phyloP scores from a whole-genome alignment of 2,329 filamentous ascomycete genomes.

The Aspergillus sclerotialis region DNA sequence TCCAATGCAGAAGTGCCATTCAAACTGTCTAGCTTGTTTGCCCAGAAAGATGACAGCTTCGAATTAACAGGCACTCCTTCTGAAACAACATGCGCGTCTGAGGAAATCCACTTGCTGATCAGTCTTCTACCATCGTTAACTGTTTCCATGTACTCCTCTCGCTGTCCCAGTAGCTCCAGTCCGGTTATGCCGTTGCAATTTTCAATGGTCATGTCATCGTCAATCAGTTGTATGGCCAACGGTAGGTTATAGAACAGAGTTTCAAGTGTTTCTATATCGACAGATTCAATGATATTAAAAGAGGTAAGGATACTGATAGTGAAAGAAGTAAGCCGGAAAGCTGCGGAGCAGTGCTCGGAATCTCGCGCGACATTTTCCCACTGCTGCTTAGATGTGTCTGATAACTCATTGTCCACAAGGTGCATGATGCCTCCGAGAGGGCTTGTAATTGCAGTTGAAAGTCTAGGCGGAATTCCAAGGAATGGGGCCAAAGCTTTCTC shows the following conservation, averaged over 20 bases:
- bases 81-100: constrained; percentile 10
- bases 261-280: constrained; percentile 27
- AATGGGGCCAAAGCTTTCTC: constrained; percentile 53
- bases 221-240: constrained; percentile 49
- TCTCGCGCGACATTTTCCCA: constrained; percentile 49
- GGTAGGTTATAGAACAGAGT: constrained; percentile 46
- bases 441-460: constrained; percentile 67
- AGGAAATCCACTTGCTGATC: constrained; percentile 38
- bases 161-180: constrained; percentile 40
- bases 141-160: constrained; percentile 47
- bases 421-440: constrained; percentile 64
- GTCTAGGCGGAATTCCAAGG: constrained; percentile 31
- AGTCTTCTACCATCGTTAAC: constrained; percentile 45
- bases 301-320: constrained; percentile 51
- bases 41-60: constrained; percentile 25
- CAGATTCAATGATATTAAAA: constrained; percentile 25
- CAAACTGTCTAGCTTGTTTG: constrained; percentile 25
- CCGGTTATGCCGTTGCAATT: constrained; percentile 50
- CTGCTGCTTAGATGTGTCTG: constrained; percentile 16
- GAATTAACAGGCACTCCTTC: constrained; percentile 16
- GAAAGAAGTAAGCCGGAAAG: constrained; percentile 70
- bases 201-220: constrained; percentile 54
- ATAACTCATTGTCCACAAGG: constrained; percentile 43
- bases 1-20: constrained; percentile 22
- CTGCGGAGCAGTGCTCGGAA: constrained; percentile 61